Evolutionary conservation across 768 basidiomycete genomes (phyloP), one percentile per base, ranked within the genome.

Genomic region (Hygrocybe coccinea): DNA sequence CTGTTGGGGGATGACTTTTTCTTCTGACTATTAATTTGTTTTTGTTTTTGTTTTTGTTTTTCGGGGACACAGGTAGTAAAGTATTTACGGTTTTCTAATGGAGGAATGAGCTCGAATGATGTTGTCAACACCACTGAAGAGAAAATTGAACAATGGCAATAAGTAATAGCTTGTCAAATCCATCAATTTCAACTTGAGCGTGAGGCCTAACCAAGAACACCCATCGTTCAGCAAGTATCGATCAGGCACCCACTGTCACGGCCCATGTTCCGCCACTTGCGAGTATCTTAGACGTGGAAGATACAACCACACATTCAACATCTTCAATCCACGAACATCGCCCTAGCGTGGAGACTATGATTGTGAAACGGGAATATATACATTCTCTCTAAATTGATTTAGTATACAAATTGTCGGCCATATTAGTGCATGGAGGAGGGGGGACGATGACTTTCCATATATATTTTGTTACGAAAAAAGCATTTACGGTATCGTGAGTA

Each of bases 111-210:
- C n/a, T n/a, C n/a, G n/a, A n/a, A n/a, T n/a, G n/a, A n/a, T n/a
- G n/a, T n/a, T n/a, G 44, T 17, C 50, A 9, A 2, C 12, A 34
- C 9, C n/a, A 11, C 3, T 7, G 22, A 38, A 21, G n/a, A 25
- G 25, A 21, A 37, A 15, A 2, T 10, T 10, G 11, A 15, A 2
- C 34, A 21, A 10, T 51, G 50, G 50, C 50, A 35, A 35, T n/a
- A n/a, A n/a, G n/a, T n/a, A n/a, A n/a, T 21, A 35, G 1, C 50
- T 51, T 38, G 50, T 51, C 34, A 51, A 51, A 34, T 17, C n/a
- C 11, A 21, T 51, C 36, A 34, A 8, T 5, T 22, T 51, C 15
- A 51, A 51, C 21, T 5, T 17, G n/a, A 22, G 21, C 22, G 44
- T 46, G 15, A 9, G 17, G 35, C 34, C 17, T 51, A 8, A 5